phyloP scores from a whole-genome alignment of 2,329 filamentous ascomycete genomes.

The Paramyrothecium sp. region DNA sequence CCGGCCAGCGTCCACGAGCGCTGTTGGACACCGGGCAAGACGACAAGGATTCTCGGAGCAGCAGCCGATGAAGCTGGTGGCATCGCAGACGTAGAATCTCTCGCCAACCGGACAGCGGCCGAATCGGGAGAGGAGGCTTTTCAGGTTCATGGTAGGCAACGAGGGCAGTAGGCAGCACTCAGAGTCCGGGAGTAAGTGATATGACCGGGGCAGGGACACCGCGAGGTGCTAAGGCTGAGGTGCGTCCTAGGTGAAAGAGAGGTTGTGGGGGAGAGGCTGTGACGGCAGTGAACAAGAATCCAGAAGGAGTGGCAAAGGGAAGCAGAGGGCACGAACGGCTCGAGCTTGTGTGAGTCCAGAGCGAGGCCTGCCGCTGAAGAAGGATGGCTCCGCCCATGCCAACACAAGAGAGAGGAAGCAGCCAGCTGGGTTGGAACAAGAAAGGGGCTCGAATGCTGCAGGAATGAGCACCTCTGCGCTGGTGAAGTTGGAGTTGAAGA shows the following conservation, averaged over 20 bases:
- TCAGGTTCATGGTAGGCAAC: slow-evolving; percentile 9
- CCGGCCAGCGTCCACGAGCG: background rate
- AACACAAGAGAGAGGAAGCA: background rate
- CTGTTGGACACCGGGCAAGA: slow-evolving; percentile 25
- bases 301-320: background rate
- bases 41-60: slow-evolving; percentile 43
- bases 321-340: background rate
- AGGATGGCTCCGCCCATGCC: background rate
- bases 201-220: no score
- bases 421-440: background rate
- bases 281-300: no score
- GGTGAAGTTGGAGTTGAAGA: background rate
- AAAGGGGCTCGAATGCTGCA: background rate
- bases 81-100: slow-evolving; percentile 35
- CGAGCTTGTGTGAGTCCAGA: background rate
- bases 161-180: no score
- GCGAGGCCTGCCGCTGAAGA: background rate
- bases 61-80: slow-evolving; percentile 40
- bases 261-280: no score
- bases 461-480: background rate
- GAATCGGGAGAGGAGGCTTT: slow-evolving; percentile 6
- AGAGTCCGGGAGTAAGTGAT: no score
- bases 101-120: slow-evolving; percentile 24
- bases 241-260: no score
- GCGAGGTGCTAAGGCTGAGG: no score